Evolutionary conservation across 106 monocot species (phyloP).

Genomic region (Acorus calamus): DNA sequence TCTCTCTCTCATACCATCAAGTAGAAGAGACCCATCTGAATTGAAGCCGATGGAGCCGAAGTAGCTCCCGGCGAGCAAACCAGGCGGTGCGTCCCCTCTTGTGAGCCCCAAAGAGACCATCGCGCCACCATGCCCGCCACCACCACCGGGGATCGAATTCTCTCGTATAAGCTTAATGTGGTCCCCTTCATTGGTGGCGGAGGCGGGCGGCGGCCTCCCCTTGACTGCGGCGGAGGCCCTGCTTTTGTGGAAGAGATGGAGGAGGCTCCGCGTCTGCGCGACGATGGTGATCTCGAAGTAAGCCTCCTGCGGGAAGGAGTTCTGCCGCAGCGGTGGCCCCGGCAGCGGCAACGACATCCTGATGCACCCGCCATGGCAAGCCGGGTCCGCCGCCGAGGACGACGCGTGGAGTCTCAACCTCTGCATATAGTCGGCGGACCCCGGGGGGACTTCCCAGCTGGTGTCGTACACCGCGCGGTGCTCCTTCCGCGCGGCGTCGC

Average conservation of each 20-base stretch:
- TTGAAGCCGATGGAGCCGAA: conserved; percentile 70
- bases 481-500: conserved; percentile 1
- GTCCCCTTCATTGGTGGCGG: conserved; percentile 13
- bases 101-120: conserved; percentile 50
- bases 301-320: conserved; percentile 69
- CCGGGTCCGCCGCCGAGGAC: background rate
- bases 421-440: conserved; percentile 61
- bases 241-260: background rate
- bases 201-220: conserved; percentile 1
- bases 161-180: conserved; percentile 27
- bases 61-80: conserved; percentile 35
- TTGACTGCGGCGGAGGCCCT: background rate
- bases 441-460: conserved; percentile 23
- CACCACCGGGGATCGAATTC: background rate
- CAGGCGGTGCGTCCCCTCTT: background rate
- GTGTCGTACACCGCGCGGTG: background rate
- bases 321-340: conserved; percentile 35
- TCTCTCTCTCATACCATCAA: conserved; percentile 45
- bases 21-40: conserved; percentile 58
- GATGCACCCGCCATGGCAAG: background rate
- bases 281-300: conserved; percentile 77
- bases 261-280: conserved; percentile 21
- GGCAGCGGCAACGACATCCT: conserved; percentile 64
- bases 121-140: background rate
- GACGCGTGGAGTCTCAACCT: conserved; percentile 43